These are phyloP conservation scores for Trichoderma arundinaceum DNA, from an alignment of 2,329 filamentous ascomycete species.

Conservation along the genomic window DNA sequence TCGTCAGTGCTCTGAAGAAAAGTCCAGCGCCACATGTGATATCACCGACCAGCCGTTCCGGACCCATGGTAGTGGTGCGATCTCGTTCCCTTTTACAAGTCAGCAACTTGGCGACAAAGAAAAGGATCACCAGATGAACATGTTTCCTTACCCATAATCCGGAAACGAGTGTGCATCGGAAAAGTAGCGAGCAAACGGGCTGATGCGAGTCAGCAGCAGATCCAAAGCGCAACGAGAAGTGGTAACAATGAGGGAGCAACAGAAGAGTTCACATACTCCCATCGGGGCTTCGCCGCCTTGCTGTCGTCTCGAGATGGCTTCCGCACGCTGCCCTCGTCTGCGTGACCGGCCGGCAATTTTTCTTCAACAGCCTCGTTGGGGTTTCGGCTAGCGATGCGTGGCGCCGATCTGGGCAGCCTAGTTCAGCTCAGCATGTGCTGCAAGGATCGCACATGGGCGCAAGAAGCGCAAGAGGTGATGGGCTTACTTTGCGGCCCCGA, in stretches of 20 bases:
- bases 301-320: constrained; percentile 19
- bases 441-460: background rate
- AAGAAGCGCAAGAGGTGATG: background rate
- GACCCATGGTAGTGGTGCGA: constrained; percentile 34
- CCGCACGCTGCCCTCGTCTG: constrained; percentile 24
- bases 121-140: background rate
- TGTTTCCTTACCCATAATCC: constrained; percentile 49
- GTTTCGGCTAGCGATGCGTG: constrained; percentile 25
- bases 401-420: constrained; percentile 12
- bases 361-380: constrained; percentile 10
- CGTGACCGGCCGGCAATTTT: constrained; percentile 41
- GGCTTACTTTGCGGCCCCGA: constrained; percentile 26
- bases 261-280: constrained; percentile 40
- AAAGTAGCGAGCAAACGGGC: constrained; percentile 45
- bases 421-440: background rate
- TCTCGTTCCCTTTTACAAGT: constrained; percentile 37
- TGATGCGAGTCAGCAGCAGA: constrained; percentile 35
- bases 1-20: background rate
- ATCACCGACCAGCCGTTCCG: constrained; percentile 37
- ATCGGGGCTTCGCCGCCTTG: constrained; percentile 39
- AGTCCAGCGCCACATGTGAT: no score
- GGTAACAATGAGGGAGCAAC: background rate
- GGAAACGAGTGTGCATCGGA: constrained; percentile 49
- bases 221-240: background rate
- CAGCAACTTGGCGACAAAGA: constrained; percentile 32